Evolutionary conservation across 345 rosid species (phyloP).

Genomic region (Lepidium aucheri): DNA sequence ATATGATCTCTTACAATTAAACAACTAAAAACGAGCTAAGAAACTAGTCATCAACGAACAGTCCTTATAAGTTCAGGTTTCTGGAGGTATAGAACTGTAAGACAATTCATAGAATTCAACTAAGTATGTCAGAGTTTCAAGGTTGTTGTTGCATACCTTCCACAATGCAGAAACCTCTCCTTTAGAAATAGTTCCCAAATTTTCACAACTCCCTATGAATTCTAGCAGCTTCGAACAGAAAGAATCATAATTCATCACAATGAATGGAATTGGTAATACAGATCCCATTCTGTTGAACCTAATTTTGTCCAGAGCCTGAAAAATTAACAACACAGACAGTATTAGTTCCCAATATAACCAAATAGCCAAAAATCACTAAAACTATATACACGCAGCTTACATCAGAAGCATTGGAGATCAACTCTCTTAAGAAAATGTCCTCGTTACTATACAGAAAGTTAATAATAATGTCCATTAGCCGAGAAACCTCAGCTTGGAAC

Average conservation of each 20-base stretch:
- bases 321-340: not conserved
- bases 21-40: no score
- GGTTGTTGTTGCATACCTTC: slow-evolving; percentile 69
- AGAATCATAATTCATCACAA: slow-evolving; percentile 79
- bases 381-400: slow-evolving; percentile 32
- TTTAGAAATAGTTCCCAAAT: slow-evolving; percentile 61
- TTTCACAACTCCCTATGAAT: slow-evolving; percentile 66
- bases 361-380: not conserved
- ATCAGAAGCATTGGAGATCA: slow-evolving; percentile 98
- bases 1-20: no score
- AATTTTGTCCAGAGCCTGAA: slow-evolving; percentile 89
- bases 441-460: slow-evolving; percentile 98
- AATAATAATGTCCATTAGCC: slow-evolving; percentile 96
- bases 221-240: slow-evolving; percentile 68
- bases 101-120: slow-evolving; percentile 54
- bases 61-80: slow-evolving; percentile 20
- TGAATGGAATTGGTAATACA: slow-evolving; percentile 62
- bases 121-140: slow-evolving; percentile 60
- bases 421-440: slow-evolving; percentile 93
- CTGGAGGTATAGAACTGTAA: not conserved
- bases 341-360: not conserved
- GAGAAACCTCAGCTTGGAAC: slow-evolving; percentile 99
- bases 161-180: slow-evolving; percentile 75
- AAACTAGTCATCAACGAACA: not conserved
- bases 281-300: slow-evolving; percentile 84